Evolutionary conservation across 2,329 filamentous ascomycete genomes (phyloP).

Genomic region (Dichotomopilus funicola): DNA sequence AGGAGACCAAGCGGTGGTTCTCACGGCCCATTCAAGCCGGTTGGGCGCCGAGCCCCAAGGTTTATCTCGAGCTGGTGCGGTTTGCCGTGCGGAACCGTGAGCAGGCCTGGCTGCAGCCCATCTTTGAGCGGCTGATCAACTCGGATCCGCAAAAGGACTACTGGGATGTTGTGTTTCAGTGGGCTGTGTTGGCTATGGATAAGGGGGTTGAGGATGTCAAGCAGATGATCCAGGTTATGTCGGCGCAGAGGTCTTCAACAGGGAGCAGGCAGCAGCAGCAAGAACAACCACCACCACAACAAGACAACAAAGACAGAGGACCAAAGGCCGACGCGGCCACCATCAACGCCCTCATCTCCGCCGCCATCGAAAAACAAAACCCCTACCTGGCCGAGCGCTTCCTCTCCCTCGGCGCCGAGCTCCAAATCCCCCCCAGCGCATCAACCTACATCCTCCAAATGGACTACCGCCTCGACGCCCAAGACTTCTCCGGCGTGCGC

Average conservation of each 20-base stretch:
- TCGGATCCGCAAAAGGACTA: slow-evolving; percentile 44
- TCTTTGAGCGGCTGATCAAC: slow-evolving; percentile 50
- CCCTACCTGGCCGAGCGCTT: slow-evolving; percentile 68
- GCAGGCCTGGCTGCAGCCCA: slow-evolving; percentile 53
- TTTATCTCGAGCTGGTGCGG: slow-evolving; percentile 50
- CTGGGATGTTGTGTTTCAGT: slow-evolving; percentile 70
- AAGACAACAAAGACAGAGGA: too few species aligned
- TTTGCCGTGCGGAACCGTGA: slow-evolving; percentile 56
- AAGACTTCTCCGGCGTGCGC: slow-evolving; percentile 65
- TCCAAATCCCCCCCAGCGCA: slow-evolving; percentile 60
- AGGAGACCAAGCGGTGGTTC: slow-evolving; percentile 64
- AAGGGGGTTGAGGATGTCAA: slow-evolving; percentile 66
- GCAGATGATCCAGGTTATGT: slow-evolving; percentile 65
- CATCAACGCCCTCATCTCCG: slow-evolving; percentile 69
- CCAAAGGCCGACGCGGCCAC: slow-evolving; percentile 59
- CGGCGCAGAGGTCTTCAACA: slow-evolving; percentile 25
- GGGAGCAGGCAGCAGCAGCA: slow-evolving; percentile 31
- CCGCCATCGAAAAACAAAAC: slow-evolving; percentile 64
- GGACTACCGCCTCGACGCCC: slow-evolving; percentile 64
- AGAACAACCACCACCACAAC: slow-evolving; percentile 25
- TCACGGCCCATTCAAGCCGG: slow-evolving; percentile 42
- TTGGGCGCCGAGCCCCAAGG: slow-evolving; percentile 35
- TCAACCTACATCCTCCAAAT: slow-evolving; percentile 69
- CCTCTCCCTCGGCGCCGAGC: slow-evolving; percentile 57
- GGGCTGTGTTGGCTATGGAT: slow-evolving; percentile 63